Evolutionary conservation across 1,139 yeast species (phyloP).

Genomic region (Kodamaea sp.): DNA sequence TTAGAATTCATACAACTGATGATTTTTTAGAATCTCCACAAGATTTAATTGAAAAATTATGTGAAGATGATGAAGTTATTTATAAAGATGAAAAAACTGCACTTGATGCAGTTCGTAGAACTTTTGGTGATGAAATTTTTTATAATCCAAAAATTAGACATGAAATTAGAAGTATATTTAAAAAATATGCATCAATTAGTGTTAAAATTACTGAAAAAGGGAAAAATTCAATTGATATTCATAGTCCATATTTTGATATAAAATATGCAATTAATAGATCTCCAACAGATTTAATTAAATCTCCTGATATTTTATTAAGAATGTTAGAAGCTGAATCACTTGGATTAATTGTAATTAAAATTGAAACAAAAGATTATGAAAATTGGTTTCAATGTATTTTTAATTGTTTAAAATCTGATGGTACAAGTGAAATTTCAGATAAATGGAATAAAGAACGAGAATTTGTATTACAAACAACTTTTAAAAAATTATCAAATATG

Average conservation of each 20-base stretch:
- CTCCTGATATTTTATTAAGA: slow-evolving; percentile 79
- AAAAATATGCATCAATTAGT: slow-evolving; percentile 65
- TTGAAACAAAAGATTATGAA: slow-evolving; percentile 41
- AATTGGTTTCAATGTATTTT: slow-evolving; percentile 48
- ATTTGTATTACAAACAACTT: slow-evolving; percentile 60
- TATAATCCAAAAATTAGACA: slow-evolving; percentile 80
- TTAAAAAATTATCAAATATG: slow-evolving; percentile 63
- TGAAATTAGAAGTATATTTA: slow-evolving; percentile 67
- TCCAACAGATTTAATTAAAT: slow-evolving; percentile 64
- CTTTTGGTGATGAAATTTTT: slow-evolving; percentile 74
- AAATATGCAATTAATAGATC: slow-evolving; percentile 85
- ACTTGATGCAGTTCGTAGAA: slow-evolving; percentile 67
- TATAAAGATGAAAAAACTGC: slow-evolving; percentile 63
- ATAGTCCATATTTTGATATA: slow-evolving; percentile 82
- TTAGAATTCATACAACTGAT: slow-evolving; percentile 72
- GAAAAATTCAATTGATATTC: slow-evolving; percentile 69
- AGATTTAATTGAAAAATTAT: slow-evolving; percentile 55
- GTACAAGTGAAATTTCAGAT: slow-evolving; percentile 73
- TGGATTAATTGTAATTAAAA: slow-evolving; percentile 51
- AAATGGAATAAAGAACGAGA: slow-evolving; percentile 83
- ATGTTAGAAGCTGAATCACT: slow-evolving; percentile 86
- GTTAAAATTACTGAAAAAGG: slow-evolving; percentile 88
- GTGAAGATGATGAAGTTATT: slow-evolving; percentile 52
- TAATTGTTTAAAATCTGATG: slow-evolving; percentile 71
- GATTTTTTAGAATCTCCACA: slow-evolving; percentile 66